Evolutionary conservation across 2,329 filamentous ascomycete genomes (phyloP).

Genomic region (Lecanicillium sp.): DNA sequence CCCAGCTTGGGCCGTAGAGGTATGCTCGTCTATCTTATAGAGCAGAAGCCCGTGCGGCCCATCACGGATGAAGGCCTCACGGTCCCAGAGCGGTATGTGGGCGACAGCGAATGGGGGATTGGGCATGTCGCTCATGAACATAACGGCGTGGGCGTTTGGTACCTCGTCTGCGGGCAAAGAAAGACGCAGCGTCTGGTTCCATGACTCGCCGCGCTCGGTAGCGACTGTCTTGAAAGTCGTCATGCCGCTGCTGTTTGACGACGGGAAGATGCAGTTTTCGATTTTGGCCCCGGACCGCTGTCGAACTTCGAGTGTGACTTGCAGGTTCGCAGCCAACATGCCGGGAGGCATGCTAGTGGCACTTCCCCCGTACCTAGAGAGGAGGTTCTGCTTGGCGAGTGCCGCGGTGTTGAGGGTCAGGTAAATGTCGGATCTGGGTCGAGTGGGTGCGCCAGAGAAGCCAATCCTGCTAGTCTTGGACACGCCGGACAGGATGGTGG

Average conservation of each 20-base stretch:
- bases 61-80: slow-evolving; percentile 82
- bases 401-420: slow-evolving; percentile 74
- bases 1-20: slow-evolving; percentile 58
- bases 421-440: slow-evolving; percentile 89
- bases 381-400: slow-evolving; percentile 67
- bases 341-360: slow-evolving; percentile 62
- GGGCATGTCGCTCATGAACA: slow-evolving; percentile 83
- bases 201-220: slow-evolving; percentile 69
- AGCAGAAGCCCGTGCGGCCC: slow-evolving; percentile 74
- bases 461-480: slow-evolving; percentile 81
- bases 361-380: slow-evolving; percentile 65
- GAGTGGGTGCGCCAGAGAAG: slow-evolving; percentile 86
- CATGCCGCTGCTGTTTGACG: slow-evolving; percentile 70
- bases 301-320: slow-evolving; percentile 84
- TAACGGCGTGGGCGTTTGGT: slow-evolving; percentile 73
- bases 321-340: slow-evolving; percentile 65
- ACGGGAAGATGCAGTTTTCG: slow-evolving; percentile 79
- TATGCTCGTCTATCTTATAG: slow-evolving; percentile 89
- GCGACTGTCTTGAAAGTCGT: slow-evolving; percentile 87
- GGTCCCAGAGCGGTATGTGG: slow-evolving; percentile 90
- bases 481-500: slow-evolving; percentile 78
- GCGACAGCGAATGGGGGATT: slow-evolving; percentile 85
- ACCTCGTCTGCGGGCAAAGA: slow-evolving; percentile 76
- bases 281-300: slow-evolving; percentile 72
- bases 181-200: slow-evolving; percentile 84